Evolutionary conservation across 805 yeast genomes (phyloP), one percentile per base, ranked within the genome.

Genomic region (Yarrowia osloensis): DNA sequence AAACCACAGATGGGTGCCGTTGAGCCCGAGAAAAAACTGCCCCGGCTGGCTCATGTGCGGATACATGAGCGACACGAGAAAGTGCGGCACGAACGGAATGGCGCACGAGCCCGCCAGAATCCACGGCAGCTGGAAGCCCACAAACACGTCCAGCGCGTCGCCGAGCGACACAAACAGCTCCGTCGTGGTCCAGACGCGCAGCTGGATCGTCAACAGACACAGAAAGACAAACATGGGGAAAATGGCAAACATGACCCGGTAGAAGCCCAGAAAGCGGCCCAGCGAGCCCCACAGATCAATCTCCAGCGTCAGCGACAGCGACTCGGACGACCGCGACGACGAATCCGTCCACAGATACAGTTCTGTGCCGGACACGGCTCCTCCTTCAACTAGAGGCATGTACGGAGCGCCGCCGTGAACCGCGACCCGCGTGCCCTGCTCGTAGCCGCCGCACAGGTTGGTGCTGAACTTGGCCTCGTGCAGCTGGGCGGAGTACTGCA

Each of bases 361-460:
- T 26, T 70, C 73, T 19, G 77, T 57, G 15, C 70, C 69, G 6
- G 66, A 33, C 5, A 54, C 66, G 7, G 44, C 37, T 47, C 47
- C 46, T 8, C 47, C 49, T 19, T 47, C 57, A 15, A 26, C 21
- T 4, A 31, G 85, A 2, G 95, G 93, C 2, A 88, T 82, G 72
- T 78, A 89, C 1, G 95, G 94, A 0, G 96, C 87, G 19, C 86
- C 81, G 24, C 91, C 89, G 73, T 91, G 95, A 42, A 81, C 77
- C 62, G 78, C 78, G 29, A 81, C 75, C 68, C 49, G 26, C 0
- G 67, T 63, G 2, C 59, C 57, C 31, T 50, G 35, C 39, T 63
- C 57, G 22, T 63, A 63, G 1, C 40, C 57, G 1, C 47, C 67
- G 26, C 66, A 61, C 15, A 61, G n/a, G 11, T 63, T 26, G 0